Conservation (phyloP, 495 filamentous ascomycete genomes). For the Aspergillus saccharolyticus region DNA sequence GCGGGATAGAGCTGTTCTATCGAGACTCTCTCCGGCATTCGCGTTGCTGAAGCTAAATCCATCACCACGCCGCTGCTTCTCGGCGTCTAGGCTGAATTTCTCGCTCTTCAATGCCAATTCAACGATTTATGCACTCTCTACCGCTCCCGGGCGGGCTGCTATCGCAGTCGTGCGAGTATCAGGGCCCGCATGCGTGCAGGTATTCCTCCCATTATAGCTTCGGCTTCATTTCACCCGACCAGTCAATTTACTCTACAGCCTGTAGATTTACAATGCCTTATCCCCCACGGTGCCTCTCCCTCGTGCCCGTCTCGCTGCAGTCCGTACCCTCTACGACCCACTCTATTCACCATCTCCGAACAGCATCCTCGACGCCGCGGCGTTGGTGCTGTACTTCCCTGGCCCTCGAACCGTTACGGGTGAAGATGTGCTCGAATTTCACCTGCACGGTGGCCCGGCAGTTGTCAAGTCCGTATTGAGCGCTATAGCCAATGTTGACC, state of each 20-base stretch:
- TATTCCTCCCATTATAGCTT: slow-evolving; percentile 35
- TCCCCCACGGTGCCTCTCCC: slow-evolving; percentile 63
- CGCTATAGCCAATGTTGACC: slow-evolving; percentile 56
- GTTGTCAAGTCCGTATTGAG: slow-evolving; percentile 78
- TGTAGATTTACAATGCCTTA: slow-evolving; percentile 68
- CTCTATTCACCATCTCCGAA: slow-evolving; percentile 27
- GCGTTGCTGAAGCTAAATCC: background rate
- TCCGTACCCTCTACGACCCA: slow-evolving; percentile 75
- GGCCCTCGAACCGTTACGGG: slow-evolving; percentile 81
- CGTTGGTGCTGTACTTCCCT: slow-evolving; percentile 85
- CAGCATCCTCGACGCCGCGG: slow-evolving; percentile 69
- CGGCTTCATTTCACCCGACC: slow-evolving; percentile 4
- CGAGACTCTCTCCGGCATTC: slow-evolving; percentile 13
- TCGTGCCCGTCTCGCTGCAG: slow-evolving; percentile 67
- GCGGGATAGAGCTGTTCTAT: slow-evolving; percentile 8
- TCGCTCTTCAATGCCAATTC: slow-evolving; percentile 34
- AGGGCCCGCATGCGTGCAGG: slow-evolving; percentile 66
- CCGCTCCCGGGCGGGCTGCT: slow-evolving; percentile 77
- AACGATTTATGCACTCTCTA: slow-evolving; percentile 92
- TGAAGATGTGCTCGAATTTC: slow-evolving; percentile 87
- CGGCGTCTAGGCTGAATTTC: slow-evolving; percentile 9
- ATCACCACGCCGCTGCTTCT: slow-evolving; percentile 23
- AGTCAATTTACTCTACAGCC: slow-evolving; percentile 4
- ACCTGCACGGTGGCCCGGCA: slow-evolving; percentile 89
- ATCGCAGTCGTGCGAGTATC: slow-evolving; percentile 91